These are phyloP conservation scores for Friedmanniomyces endolithicus DNA, from an alignment of 495 filamentous ascomycete species.

Conservation along the genomic window DNA sequence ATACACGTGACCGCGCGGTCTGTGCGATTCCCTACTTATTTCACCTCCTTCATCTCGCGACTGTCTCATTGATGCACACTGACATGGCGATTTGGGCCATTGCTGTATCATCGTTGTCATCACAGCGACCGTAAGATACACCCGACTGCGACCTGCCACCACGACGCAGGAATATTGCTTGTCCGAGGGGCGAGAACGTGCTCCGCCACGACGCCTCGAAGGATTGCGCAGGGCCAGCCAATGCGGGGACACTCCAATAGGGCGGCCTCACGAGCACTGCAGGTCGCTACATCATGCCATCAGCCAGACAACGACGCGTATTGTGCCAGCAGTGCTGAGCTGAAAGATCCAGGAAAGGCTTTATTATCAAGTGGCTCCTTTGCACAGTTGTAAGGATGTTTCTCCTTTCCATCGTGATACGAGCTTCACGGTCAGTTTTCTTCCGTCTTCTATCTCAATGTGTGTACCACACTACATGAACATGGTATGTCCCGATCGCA, in stretches of 20 bases:
- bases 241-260: not conserved
- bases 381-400: no score
- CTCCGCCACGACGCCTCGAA: not conserved
- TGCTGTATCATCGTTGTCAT: no score
- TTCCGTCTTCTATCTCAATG: not conserved
- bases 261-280: not conserved
- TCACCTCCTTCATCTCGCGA: not conserved
- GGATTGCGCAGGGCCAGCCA: not conserved
- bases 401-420: no score
- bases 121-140: not conserved
- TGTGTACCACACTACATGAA: not conserved
- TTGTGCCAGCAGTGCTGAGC: not conserved
- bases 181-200: not conserved
- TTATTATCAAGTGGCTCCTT: not conserved
- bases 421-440: no score
- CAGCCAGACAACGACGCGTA: not conserved
- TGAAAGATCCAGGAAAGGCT: not conserved
- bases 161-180: not conserved
- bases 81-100: not conserved
- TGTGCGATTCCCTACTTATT: not conserved
- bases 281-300: not conserved
- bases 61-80: not conserved
- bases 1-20: not conserved
- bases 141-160: not conserved
- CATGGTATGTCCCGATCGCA: not conserved